phyloP scores from a whole-genome alignment of 2,329 filamentous ascomycete genomes.

The Allantophomopsis lycopodina region DNA sequence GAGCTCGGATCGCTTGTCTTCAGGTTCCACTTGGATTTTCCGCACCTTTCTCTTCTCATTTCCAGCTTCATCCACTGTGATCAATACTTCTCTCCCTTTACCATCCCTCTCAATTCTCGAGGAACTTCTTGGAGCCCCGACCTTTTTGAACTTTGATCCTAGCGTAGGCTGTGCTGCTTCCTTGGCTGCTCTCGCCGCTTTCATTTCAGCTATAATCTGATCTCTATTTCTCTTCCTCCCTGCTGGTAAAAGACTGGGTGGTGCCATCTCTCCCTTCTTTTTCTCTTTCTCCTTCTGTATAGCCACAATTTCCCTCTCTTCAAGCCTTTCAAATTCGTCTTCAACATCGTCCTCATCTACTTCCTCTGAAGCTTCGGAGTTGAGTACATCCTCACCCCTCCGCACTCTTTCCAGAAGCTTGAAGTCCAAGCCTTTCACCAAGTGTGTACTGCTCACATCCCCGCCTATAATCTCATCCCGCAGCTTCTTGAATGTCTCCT shows the following conservation, averaged over 20 bases:
- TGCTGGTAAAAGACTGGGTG: conserved; percentile 28
- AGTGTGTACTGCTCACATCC: conserved; percentile 65
- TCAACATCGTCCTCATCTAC: conserved; percentile 37
- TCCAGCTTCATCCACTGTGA: conserved; percentile 52
- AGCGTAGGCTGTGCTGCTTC: conserved; percentile 32
- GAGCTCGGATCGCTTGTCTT: conserved; percentile 25
- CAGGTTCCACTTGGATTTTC: conserved; percentile 29
- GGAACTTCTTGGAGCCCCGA: conserved; percentile 38
- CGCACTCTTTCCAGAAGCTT: conserved; percentile 59
- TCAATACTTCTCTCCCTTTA: conserved; percentile 48
- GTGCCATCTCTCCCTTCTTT: conserved; percentile 49
- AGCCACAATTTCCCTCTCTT: conserved; percentile 37
- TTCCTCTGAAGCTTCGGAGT: conserved; percentile 17
- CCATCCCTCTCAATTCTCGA: conserved; percentile 46
- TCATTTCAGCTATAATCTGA: conserved; percentile 54
- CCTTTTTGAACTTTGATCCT: conserved; percentile 50
- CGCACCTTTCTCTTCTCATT: conserved; percentile 52
- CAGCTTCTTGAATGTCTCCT: conserved; percentile 62
- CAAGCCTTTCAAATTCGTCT: conserved; percentile 48
- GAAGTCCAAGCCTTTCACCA: conserved; percentile 87
- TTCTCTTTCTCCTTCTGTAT: conserved; percentile 29
- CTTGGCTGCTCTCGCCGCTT: conserved; percentile 48
- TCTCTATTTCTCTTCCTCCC: conserved; percentile 50
- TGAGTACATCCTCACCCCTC: conserved; percentile 51
- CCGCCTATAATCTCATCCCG: conserved; percentile 70